Evolutionary conservation across 768 basidiomycete genomes (phyloP), one percentile per base, ranked within the genome.

Genomic region (Lactifluus rugatus): DNA sequence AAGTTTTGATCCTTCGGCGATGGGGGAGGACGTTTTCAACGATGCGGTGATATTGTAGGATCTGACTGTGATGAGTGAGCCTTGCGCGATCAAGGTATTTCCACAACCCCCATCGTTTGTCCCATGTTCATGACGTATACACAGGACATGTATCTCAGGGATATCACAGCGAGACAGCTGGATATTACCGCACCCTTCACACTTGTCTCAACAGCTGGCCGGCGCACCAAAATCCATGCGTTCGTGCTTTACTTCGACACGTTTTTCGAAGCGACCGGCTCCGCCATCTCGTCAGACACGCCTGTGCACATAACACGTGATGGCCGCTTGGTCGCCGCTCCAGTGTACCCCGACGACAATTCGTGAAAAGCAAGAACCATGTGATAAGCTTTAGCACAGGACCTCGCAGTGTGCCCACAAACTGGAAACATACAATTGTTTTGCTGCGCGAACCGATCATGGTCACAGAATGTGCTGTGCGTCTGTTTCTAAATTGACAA

Each of bases 371-470:
- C 56, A 74, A 72, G 37, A 74, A 70, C 54, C n/a, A n/a, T n/a
- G n/a, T n/a, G n/a, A n/a, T n/a, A n/a, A n/a, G n/a, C n/a, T n/a
- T n/a, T n/a, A n/a, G n/a, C n/a, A n/a, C n/a, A n/a, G n/a, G n/a
- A n/a, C n/a, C n/a, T n/a, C n/a, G n/a, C n/a, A n/a, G n/a, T 57
- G 81, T 81, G 23, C 83, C 90, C 11, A 97, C 94, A 26, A 95
- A 99, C 69, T 97, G 95, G 95, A 93, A 93, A 69, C 95, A 99
- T 68, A 93, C 95, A 0, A 65, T 92, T 2, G 95, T 99, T 71
- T 70, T 97, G 64, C 76, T 99, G 57, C 75, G 80, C 47, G 83
- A 93, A 55, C 88, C 90, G 0, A 80, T 97, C 52, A 67, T 70
- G n/a, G 83, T 89, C 1, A 77, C 80, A 3, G 84, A 89, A 75